These are phyloP conservation scores for Seiridium cupressi DNA, from an alignment of 2,329 filamentous ascomycete genomes.

Conservation along the genomic window DNA sequence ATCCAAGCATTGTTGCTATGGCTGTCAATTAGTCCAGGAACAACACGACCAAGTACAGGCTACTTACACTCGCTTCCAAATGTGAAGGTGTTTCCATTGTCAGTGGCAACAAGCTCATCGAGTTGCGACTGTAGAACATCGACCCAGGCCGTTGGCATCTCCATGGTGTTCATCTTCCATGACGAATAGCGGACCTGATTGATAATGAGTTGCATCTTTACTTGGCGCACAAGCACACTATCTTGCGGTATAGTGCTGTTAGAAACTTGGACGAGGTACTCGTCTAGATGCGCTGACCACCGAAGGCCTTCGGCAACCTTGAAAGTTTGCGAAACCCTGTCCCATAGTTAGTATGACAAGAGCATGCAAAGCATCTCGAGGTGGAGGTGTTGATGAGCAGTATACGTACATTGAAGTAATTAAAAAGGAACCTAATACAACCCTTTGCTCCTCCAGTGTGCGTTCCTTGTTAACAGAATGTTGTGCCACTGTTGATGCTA, in stretches of 20 bases:
- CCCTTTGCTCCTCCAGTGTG: conserved; percentile 12
- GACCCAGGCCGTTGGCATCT: conserved; percentile 7
- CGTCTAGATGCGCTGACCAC: conserved; percentile 20
- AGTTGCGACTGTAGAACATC: conserved; percentile 12
- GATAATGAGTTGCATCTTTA: conserved; percentile 20
- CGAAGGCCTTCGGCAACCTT: conserved; percentile 18
- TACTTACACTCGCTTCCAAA: background rate
- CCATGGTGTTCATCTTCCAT: background rate
- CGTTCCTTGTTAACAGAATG: conserved; percentile 3
- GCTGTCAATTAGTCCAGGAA: background rate
- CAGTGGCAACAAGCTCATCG: conserved; percentile 6
- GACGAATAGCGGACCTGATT: conserved; percentile 16
- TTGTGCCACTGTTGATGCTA: background rate
- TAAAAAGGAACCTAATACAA: conserved; percentile 14
- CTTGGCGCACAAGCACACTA: conserved; percentile 13
- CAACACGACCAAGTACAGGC: no score
- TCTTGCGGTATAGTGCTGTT: conserved; percentile 16
- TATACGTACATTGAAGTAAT: conserved; percentile 13
- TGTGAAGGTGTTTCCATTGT: background rate
- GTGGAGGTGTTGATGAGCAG: background rate
- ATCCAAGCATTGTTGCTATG: conserved; percentile 9
- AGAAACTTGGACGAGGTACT: conserved; percentile 13
- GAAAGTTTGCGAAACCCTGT: conserved; percentile 17
- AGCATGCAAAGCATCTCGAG: background rate
- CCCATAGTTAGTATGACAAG: background rate